These are phyloP conservation scores for Ceratocystis papillata DNA, from an alignment of 2,329 filamentous ascomycete genomes.

Conservation along the genomic window DNA sequence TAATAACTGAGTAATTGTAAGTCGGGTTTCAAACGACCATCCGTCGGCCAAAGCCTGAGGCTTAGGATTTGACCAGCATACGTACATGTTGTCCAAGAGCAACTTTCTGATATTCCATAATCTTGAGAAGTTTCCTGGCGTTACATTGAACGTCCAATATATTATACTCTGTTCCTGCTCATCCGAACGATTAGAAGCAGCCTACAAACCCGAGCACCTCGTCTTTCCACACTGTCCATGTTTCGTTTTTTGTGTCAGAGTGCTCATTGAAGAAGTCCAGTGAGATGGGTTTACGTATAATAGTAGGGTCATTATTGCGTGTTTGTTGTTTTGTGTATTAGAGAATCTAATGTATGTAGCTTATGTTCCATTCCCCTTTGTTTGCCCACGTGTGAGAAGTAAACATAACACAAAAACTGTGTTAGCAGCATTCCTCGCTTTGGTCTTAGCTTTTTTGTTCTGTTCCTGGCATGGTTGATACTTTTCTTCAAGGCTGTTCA, in stretches of 20 bases:
- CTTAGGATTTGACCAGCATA: background rate
- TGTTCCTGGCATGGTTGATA: conserved; percentile 5
- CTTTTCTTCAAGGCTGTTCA: background rate
- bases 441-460: background rate
- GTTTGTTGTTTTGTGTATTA: background rate
- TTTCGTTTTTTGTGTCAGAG: conserved; percentile 14
- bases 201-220: conserved; percentile 11
- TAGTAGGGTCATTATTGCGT: background rate
- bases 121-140: background rate
- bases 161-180: background rate
- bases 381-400: conserved; percentile 8
- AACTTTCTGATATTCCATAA: background rate
- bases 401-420: background rate
- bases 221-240: background rate
- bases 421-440: conserved; percentile 10
- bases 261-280: background rate
- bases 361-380: conserved; percentile 4
- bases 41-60: background rate
- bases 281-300: too few species aligned
- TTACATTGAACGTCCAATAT: background rate
- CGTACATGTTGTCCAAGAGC: background rate
- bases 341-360: background rate
- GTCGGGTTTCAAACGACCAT: background rate
- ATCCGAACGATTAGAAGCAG: background rate
- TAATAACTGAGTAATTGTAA: background rate